These are phyloP conservation scores for Diplogelasinospora grovesii DNA, from an alignment of 495 filamentous ascomycete genomes.

Conservation along the genomic window DNA sequence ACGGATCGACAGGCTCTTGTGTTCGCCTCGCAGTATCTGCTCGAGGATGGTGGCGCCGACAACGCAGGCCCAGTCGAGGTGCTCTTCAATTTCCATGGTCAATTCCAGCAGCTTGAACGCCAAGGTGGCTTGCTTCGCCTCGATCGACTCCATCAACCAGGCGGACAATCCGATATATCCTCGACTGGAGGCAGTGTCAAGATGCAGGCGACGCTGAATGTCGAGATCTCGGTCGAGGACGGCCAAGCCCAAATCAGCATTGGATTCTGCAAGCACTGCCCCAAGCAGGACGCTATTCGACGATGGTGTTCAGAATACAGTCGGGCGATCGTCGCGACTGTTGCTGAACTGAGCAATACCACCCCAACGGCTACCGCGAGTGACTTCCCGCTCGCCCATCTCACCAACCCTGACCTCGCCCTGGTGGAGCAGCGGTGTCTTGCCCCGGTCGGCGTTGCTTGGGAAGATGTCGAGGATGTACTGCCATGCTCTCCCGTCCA, in stretches of 20 bases:
- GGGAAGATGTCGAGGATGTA: slow-evolving; percentile 30
- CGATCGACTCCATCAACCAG: no score
- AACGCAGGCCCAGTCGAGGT: slow-evolving; percentile 51
- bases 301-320: no score
- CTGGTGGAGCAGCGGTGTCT: slow-evolving; percentile 35
- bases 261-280: slow-evolving; percentile 51
- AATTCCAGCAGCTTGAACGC: slow-evolving; percentile 39
- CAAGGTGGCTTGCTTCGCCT: slow-evolving; percentile 47
- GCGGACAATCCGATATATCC: slow-evolving; percentile 41
- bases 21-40: slow-evolving; percentile 34
- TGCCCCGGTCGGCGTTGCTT: slow-evolving; percentile 28
- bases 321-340: no score
- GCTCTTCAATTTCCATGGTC: slow-evolving; percentile 51
- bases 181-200: slow-evolving; percentile 38
- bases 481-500: slow-evolving; percentile 42
- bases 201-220: slow-evolving; percentile 45
- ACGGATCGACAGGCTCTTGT: slow-evolving; percentile 27
- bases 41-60: slow-evolving; percentile 24
- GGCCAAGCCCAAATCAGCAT: slow-evolving; percentile 48
- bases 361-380: slow-evolving; percentile 41
- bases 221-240: slow-evolving; percentile 32
- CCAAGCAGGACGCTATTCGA: slow-evolving; percentile 42
- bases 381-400: slow-evolving; percentile 48
- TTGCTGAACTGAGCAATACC: slow-evolving; percentile 33
- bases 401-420: slow-evolving; percentile 45